These are phyloP conservation scores for Fagus sylvatica DNA, from an alignment of 306 rosid species.

Conservation along the genomic window DNA sequence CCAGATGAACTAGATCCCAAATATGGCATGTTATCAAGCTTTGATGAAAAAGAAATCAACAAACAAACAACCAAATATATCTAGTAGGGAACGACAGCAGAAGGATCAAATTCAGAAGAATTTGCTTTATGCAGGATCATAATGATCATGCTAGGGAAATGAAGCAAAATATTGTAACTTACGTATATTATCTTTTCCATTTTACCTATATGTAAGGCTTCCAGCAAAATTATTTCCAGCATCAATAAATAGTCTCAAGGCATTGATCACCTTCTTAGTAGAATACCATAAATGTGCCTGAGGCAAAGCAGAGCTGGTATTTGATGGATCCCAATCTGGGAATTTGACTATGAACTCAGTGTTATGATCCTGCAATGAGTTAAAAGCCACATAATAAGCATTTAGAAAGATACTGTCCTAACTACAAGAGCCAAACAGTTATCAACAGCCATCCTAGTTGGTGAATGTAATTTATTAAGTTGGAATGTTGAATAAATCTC, in stretches of 20 bases:
- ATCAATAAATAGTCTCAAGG: slow-evolving; percentile 58
- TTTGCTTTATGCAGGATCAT: not conserved
- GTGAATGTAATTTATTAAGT: not conserved
- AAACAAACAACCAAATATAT: too few species aligned
- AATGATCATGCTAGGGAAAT: not conserved
- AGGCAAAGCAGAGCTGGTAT: slow-evolving; percentile 37
- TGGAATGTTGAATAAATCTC: not conserved
- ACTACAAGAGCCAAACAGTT: not conserved
- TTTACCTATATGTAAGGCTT: slow-evolving; percentile 81
- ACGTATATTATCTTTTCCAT: slow-evolving; percentile 2
- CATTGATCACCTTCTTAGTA: slow-evolving; percentile 58
- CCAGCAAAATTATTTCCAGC: slow-evolving; percentile 58
- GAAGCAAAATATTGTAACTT: not conserved
- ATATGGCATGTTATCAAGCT: too few species aligned
- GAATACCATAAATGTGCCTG: slow-evolving; percentile 91
- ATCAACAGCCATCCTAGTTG: not conserved
- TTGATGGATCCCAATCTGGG: slow-evolving; percentile 89
- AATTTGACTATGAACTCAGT: slow-evolving; percentile 73
- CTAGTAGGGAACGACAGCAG: too few species aligned
- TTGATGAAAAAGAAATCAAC: too few species aligned
- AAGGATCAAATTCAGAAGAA: not conserved
- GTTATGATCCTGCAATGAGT: slow-evolving; percentile 77
- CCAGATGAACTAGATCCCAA: too few species aligned
- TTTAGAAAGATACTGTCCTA: not conserved
- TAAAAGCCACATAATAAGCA: slow-evolving; percentile 17